Evolutionary conservation across 2,329 filamentous ascomycete genomes (phyloP).

Genomic region (Trichoderma sp.): DNA sequence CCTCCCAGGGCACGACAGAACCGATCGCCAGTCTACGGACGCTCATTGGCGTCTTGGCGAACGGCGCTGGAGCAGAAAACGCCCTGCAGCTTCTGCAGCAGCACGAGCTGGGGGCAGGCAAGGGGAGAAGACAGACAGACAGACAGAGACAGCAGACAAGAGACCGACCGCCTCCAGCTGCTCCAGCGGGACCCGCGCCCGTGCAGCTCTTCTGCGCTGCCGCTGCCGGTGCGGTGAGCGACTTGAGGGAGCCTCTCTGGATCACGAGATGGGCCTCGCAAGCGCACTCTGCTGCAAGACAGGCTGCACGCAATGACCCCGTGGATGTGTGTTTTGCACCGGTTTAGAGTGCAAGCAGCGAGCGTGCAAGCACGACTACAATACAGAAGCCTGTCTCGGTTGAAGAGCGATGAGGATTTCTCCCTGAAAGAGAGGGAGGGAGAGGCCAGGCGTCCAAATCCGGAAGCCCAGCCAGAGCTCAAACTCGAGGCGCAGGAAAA

Average conservation of each 20-base stretch:
- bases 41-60: conserved; percentile 20
- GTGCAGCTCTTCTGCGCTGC: background rate
- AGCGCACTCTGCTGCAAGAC: background rate
- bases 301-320: background rate
- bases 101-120: background rate
- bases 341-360: background rate
- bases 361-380: background rate
- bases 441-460: background rate
- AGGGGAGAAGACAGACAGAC: background rate
- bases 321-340: background rate
- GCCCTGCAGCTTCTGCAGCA: conserved; percentile 3
- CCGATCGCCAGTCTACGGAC: conserved; percentile 22
- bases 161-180: conserved; percentile 3
- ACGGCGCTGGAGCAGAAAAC: background rate
- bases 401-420: conserved; percentile 10
- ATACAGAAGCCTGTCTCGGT: conserved; percentile 8
- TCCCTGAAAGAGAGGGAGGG: background rate
- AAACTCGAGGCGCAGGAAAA: background rate
- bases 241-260: background rate
- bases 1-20: conserved; percentile 18
- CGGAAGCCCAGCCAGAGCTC: background rate
- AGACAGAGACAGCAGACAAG: background rate
- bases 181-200: too few species aligned
- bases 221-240: background rate
- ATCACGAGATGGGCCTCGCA: background rate